Base-by-base conservation (phyloP, 352 stramenopile species). In the Plasmopara muralis region DNA sequence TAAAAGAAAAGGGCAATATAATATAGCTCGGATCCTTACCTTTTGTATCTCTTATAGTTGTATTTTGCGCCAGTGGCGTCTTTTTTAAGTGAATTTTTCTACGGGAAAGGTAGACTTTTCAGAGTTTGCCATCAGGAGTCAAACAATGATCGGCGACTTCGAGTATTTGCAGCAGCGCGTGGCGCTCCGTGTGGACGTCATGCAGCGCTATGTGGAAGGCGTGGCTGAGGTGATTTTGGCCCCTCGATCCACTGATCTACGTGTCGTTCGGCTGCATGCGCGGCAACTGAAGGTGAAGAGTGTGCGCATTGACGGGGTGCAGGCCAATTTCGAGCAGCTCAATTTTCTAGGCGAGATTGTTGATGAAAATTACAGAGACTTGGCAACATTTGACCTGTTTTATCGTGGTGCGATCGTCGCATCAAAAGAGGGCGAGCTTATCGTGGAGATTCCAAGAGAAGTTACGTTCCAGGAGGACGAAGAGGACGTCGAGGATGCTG, bases 151-250 rank as follows among this genome's bases (percentile, higher is more conserved):
- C 66, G 58, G 68, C 31, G 80, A 93, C 62, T 93, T 83, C 57
- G 80, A 91, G 61, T 91, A 90, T 55, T 66, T 93, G 62, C 79
- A 93, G 62, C 80, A 93, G 71, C 80, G 80, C 45, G 73, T 74
- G 64, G 84, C 73, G 53, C 70, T 93, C 51, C 70, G 70, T 48
- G 75, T 93, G 52, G 78, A 93, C 52, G 71, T 91, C 63, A 62
- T 91, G 59, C 73, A 71, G n/a, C 64, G 66, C 35, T 64, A 68
- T 33, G 50, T 93, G 10, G 44, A 55, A 12, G 80, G 83, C 45
- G 77, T 89, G 15, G 74, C 77, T 0, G 83, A 93, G 57, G 66
- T 93, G 31, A 62, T 88, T 35, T 60, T 93, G 49, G 80, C 78
- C 25, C 83, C 83, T 7, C 71, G 85, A 18, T 68, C 68, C 0